Percentiles rank a stretch among this genome's conserved stretches.
These are phyloP conservation scores for Jaenimonas drosophilae DNA, from an alignment of 208 protist genomes.

Conservation along the genomic window DNA sequence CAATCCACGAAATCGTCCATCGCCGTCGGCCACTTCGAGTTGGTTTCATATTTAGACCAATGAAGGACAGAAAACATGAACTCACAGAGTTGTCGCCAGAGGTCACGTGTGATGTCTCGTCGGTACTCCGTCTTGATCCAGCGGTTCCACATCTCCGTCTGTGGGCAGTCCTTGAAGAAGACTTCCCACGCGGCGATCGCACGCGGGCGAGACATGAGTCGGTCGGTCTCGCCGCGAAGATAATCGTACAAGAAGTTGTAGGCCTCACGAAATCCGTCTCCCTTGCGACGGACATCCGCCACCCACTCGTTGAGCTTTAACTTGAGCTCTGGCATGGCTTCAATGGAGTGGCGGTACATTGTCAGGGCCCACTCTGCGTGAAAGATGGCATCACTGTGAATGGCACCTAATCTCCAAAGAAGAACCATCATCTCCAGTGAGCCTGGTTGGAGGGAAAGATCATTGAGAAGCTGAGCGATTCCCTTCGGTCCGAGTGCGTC, in stretches of 20 bases:
- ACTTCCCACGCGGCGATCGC: constrained; percentile 55
- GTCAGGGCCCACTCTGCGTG: constrained; percentile 59
- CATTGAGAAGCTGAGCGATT: too few species aligned
- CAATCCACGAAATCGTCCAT: constrained; percentile 68
- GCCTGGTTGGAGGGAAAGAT: too few species aligned
- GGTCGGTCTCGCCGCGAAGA: constrained; percentile 65
- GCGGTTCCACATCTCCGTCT: constrained; percentile 24
- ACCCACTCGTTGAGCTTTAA: constrained; percentile 34
- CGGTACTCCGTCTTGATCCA: constrained; percentile 35
- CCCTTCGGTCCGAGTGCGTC: too few species aligned
- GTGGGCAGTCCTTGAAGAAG: constrained; percentile 26
- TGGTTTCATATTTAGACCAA: constrained; percentile 5
- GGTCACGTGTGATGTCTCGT: constrained; percentile 51
- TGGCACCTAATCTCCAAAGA: constrained; percentile 67
- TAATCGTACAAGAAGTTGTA: constrained; percentile 85
- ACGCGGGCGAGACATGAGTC: constrained; percentile 30
- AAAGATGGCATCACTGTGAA: constrained; percentile 29
- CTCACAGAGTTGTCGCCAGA: constrained; percentile 65
- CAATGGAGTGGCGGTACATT: constrained; percentile 51
- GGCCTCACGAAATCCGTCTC: constrained; percentile 42
- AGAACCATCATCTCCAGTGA: constrained; percentile 60
- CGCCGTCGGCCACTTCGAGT: constrained; percentile 34
- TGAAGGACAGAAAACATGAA: constrained; percentile 19
- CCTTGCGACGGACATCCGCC: constrained; percentile 23
- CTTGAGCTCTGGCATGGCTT: constrained; percentile 30